phyloP scores from a whole-genome alignment of 768 basidiomycete genomes.

The Amanita brunnescens region DNA sequence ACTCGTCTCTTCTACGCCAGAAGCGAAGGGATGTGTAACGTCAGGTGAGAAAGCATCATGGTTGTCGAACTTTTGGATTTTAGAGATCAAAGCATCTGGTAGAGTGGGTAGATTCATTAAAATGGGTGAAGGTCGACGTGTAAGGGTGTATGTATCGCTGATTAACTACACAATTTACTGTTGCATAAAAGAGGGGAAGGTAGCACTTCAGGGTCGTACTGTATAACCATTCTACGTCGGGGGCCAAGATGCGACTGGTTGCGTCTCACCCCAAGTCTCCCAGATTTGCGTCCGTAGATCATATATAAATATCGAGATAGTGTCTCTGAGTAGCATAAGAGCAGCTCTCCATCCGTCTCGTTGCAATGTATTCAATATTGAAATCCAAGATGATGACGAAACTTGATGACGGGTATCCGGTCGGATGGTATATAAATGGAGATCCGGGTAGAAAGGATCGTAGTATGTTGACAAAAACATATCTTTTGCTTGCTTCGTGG shows the following conservation, averaged over 20 bases:
- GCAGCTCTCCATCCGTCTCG: constrained; percentile 13
- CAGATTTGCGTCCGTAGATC: constrained; percentile 32
- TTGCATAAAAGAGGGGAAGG: constrained; percentile 1
- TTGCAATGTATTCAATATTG: constrained; percentile 3
- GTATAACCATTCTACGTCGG: constrained; percentile 22
- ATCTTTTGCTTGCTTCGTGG: constrained; percentile 36
- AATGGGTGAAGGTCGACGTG: background rate
- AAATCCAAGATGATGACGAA: constrained; percentile 25
- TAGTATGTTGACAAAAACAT: constrained; percentile 70
- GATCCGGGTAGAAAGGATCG: constrained; percentile 69
- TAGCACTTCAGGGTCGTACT: background rate
- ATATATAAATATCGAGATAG: constrained; percentile 23
- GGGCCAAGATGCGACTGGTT: constrained; percentile 25
- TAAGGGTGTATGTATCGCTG: background rate
- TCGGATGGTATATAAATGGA: constrained; percentile 36
- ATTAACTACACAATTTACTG: background rate
- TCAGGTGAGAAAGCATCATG: constrained; percentile 27
- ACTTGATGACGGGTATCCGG: constrained; percentile 16
- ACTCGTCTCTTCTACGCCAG: constrained; percentile 31
- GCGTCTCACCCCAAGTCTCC: constrained; percentile 32
- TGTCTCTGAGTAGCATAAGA: constrained; percentile 26
- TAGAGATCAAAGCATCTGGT: constrained; percentile 32
- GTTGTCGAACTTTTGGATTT: constrained; percentile 32
- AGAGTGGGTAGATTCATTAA: constrained; percentile 11
- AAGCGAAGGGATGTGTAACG: constrained; percentile 37